Evolutionary conservation across 2,329 filamentous ascomycete species (phyloP).

Genomic region (Xylaria multiplex): DNA sequence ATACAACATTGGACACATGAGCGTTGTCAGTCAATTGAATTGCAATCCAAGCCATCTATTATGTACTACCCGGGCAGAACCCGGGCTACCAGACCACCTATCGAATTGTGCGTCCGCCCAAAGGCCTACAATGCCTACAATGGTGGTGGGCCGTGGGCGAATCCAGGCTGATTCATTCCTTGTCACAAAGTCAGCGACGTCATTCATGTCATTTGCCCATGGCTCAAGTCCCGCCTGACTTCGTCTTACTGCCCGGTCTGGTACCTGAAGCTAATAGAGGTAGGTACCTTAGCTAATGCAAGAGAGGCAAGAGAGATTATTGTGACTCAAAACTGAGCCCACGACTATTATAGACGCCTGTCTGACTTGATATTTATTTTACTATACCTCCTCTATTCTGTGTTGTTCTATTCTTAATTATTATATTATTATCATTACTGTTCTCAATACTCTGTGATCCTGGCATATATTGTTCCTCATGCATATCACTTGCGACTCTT

Average conservation of each 20-base stretch:
- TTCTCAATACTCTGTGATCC: background rate
- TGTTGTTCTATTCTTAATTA: background rate
- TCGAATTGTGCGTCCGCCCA: background rate
- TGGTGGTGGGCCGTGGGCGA: constrained; percentile 15
- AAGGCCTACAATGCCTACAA: background rate
- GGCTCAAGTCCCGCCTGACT: constrained; percentile 11
- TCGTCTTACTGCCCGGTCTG: background rate
- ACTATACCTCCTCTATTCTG: constrained; percentile 1
- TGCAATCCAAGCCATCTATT: background rate
- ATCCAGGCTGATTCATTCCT: background rate
- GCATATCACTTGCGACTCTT: constrained; percentile 14
- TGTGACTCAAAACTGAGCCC: constrained; percentile 19
- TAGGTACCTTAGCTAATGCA: constrained; percentile 23
- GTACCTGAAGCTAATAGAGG: constrained; percentile 24
- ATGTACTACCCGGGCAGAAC: no score
- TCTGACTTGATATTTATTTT: constrained; percentile 13
- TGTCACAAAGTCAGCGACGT: constrained; percentile 23
- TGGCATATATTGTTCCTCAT: constrained; percentile 21
- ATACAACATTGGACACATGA: constrained; percentile 16
- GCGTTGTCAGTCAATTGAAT: background rate
- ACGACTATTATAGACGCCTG: background rate
- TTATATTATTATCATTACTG: background rate
- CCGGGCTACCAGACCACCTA: no score
- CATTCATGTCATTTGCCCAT: constrained; percentile 12
- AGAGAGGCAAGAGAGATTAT: background rate